Evolutionary conservation across 1,284 basidiomycete species (phyloP).

Genomic region (Somion occarium): DNA sequence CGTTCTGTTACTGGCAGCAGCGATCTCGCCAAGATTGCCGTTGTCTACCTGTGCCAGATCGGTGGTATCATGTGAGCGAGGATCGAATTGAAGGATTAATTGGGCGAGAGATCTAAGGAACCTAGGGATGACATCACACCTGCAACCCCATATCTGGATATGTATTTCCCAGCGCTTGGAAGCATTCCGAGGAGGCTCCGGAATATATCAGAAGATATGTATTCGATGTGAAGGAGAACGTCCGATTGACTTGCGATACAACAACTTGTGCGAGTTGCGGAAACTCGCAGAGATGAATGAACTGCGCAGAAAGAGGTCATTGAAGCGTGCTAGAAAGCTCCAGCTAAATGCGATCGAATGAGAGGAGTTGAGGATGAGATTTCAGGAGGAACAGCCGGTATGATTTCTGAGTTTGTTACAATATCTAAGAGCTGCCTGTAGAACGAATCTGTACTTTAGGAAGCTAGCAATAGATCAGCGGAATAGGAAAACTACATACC

Average conservation of each 20-base stretch:
- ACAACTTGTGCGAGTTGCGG: conserved; percentile 59
- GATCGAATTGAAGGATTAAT: conserved; percentile 64
- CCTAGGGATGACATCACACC: conserved; percentile 58
- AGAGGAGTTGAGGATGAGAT: conserved; percentile 48
- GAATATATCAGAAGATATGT: conserved; percentile 71
- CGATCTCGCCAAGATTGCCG: conserved; percentile 66
- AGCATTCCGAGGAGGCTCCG: conserved; percentile 22
- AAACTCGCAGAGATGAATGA: conserved; percentile 57
- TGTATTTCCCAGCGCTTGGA: conserved; percentile 36
- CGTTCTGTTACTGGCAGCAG: conserved; percentile 83
- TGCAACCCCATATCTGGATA: conserved; percentile 89
- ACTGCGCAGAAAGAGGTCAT: conserved; percentile 64
- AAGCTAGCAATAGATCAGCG: conserved; percentile 7
- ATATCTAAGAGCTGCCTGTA: conserved; percentile 65
- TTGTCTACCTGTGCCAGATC: conserved; percentile 42
- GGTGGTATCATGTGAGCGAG: conserved; percentile 64
- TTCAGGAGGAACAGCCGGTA: conserved; percentile 30
- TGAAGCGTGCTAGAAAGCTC: conserved; percentile 34
- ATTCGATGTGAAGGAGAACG: conserved; percentile 53
- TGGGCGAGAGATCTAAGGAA: conserved; percentile 54
- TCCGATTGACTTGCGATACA: conserved; percentile 46
- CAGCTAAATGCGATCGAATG: conserved; percentile 71
- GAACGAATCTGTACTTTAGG: conserved; percentile 61
- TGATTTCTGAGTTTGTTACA: conserved; percentile 48
- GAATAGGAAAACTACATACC: too few relatives aligned